Base-by-base conservation (phyloP, 257 asterid genomes). In the Rauvolfia tetraphylla region DNA sequence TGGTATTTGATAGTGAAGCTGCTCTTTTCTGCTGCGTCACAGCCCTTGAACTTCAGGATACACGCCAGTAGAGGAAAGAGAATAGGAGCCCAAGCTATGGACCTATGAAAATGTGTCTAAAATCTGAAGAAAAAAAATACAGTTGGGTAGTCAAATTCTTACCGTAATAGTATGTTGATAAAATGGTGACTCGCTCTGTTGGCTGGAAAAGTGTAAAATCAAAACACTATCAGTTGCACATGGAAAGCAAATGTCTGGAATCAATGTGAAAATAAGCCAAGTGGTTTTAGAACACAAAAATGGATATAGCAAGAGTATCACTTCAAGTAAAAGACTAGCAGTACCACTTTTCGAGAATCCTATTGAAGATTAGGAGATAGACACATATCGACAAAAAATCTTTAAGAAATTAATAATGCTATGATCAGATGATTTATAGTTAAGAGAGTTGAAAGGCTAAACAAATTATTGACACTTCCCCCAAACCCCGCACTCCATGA, bases 161-260 rank as follows among this genome's bases (percentile, higher is more conserved):
- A 93, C 98, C 99, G 78, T 92, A 95, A 83, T 92, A 91, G 86
- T 95, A 95, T 72, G 99, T 85, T 13, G 99, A 95, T 22, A 87
- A 86, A 67, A 95, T 92, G 79, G 93, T 86, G 84, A 92, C 89
- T 42, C 98, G 96, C 84, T 95, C 97, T 5, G 85, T 95, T 65
- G 99, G 99, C 99, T 91, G 96, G 74, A 86, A 84, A 57, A 75
- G 41, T 69, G 23, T 23, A 67, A 77, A 77, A 74, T 44, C 54
- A 71, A 67, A 57, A 86, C 68, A 81, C 49, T 48, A 31, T 36
- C 69, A 67, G 78, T 62, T 73, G 81, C 65, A 78, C 2, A 36
- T 6, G 41, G 11, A 83, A 74, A 49, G 58, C 34, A 44, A 53
- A 36, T 11, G 48, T 49, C 27, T 17, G 53, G 44, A 22, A 20